Evolutionary conservation across 352 stramenopile genomes (phyloP).

Genomic region (Elongisporangium senticosum): DNA sequence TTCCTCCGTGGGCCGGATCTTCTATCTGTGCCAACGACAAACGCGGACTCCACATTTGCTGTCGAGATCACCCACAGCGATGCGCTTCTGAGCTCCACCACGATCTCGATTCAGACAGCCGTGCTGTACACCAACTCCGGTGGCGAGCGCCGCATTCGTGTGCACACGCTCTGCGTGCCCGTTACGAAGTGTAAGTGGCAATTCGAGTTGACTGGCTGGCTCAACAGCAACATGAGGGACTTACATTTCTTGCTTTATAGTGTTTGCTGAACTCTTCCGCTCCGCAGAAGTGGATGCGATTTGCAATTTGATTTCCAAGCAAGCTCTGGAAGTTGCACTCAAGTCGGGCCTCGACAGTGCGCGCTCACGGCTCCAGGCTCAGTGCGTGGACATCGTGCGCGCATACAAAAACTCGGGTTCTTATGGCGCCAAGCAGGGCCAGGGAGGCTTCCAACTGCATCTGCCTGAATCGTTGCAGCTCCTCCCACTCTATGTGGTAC

Average conservation of each 20-base stretch:
- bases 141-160: constrained; percentile 96
- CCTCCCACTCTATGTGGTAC: constrained; percentile 93
- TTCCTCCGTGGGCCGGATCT: constrained; percentile 97
- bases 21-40: constrained; percentile 94
- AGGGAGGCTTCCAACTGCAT: constrained; percentile 64
- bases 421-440: constrained; percentile 59
- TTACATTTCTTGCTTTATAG: constrained; percentile 22
- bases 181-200: constrained; percentile 77
- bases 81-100: constrained; percentile 88
- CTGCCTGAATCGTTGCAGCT: constrained; percentile 91
- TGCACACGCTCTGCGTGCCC: constrained; percentile 95
- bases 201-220: neutral
- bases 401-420: constrained; percentile 83
- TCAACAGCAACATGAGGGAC: neutral
- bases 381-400: constrained; percentile 92
- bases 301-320: constrained; percentile 94
- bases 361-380: constrained; percentile 88
- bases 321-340: constrained; percentile 90
- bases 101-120: constrained; percentile 95
- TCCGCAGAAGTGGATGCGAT: constrained; percentile 91
- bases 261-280: constrained; percentile 89
- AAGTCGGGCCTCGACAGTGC: constrained; percentile 95
- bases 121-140: constrained; percentile 98
- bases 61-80: constrained; percentile 98
- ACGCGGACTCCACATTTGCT: constrained; percentile 94